Percentiles rank a stretch among this genome's conserved stretches.
These are phyloP conservation scores for Ocimum tenuiflorum DNA, from an alignment of 257 asterid species.

Conservation along the genomic window DNA sequence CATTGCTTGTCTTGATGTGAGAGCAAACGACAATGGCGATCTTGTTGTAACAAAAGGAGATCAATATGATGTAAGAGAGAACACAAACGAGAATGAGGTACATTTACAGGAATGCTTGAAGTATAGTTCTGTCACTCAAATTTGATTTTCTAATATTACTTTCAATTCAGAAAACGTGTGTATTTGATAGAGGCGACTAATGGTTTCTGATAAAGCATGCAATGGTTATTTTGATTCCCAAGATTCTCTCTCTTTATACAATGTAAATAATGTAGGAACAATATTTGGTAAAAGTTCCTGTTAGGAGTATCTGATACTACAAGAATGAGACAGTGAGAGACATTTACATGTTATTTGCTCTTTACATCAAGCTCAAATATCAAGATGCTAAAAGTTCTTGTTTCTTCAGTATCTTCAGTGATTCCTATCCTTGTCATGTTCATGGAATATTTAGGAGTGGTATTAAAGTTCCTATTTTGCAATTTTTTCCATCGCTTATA, in stretches of 20 bases:
- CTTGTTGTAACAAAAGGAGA: slow-evolving; percentile 98
- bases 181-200: neutral
- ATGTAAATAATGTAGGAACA: neutral
- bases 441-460: no score
- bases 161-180: neutral
- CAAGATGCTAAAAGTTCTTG: no score
- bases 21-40: slow-evolving; percentile 84
- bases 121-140: neutral
- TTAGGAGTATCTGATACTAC: neutral
- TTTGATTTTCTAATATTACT: neutral
- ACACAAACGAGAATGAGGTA: slow-evolving; percentile 71
- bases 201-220: neutral
- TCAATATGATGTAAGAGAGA: slow-evolving; percentile 91
- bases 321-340: neutral
- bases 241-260: neutral
- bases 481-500: no score
- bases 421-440: no score
- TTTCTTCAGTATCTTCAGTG: no score
- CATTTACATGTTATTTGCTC: neutral
- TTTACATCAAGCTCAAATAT: no score
- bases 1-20: slow-evolving; percentile 98
- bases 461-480: no score
- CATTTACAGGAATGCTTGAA: neutral
- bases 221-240: neutral
- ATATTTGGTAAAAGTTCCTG: neutral